Percentiles rank a stretch among this genome's conserved stretches.
Conservation (phyloP, 805 yeast species). For the Lipomyces kockii region DNA sequence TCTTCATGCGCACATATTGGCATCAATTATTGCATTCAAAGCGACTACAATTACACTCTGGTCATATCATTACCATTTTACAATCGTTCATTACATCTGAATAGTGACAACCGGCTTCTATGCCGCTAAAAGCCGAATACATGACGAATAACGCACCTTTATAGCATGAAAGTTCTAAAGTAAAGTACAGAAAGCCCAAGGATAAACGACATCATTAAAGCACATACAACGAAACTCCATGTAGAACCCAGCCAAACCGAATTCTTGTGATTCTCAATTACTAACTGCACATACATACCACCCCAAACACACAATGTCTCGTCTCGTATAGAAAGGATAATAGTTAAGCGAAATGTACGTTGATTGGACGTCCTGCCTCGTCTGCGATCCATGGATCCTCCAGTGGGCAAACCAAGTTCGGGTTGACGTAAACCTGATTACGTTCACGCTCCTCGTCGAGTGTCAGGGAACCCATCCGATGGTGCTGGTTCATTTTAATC, state of each 20-base stretch:
- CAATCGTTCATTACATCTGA: no score
- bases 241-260: background rate
- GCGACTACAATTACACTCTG: no score
- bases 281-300: background rate
- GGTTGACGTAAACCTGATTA: conserved; percentile 75
- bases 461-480: conserved; percentile 51
- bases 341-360: conserved; percentile 24
- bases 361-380: conserved; percentile 26
- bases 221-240: background rate
- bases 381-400: conserved; percentile 84
- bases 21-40: no score
- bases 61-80: no score
- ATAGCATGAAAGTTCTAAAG: background rate
- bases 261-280: background rate
- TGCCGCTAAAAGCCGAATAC: background rate
- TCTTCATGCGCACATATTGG: no score
- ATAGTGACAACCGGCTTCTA: no score
- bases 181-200: background rate
- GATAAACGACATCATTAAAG: background rate
- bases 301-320: background rate
- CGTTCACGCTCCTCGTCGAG: conserved; percentile 79
- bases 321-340: background rate
- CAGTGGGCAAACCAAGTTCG: conserved; percentile 66
- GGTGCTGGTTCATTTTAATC: conserved; percentile 36
- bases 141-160: background rate